Percentiles rank a stretch among this genome's conserved stretches.
Evolutionary conservation across 768 basidiomycete genomes (phyloP).

Genomic region (Termitomyces bulborhizus): DNA sequence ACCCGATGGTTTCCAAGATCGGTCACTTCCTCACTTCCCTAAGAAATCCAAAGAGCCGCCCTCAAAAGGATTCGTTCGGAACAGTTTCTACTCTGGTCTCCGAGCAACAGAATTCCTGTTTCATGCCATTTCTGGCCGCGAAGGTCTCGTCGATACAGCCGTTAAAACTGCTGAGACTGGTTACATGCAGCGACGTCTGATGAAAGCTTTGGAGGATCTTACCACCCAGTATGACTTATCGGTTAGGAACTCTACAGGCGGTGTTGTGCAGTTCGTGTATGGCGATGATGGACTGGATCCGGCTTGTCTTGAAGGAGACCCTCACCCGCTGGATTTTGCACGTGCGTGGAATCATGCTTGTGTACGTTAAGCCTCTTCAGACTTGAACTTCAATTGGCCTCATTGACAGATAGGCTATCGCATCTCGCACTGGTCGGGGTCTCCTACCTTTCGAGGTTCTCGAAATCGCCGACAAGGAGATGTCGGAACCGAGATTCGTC

Average conservation of each 20-base stretch:
- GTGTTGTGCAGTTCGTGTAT: conserved; percentile 94
- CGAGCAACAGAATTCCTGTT: conserved; percentile 95
- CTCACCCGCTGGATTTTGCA: conserved; percentile 85
- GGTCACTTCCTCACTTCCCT: conserved; percentile 96
- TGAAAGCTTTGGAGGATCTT: conserved; percentile 98
- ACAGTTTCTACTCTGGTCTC: conserved; percentile 93
- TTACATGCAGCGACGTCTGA: conserved; percentile 97
- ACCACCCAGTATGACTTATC: conserved; percentile 95
- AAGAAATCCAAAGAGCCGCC: conserved; percentile 96
- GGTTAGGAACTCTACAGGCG: conserved; percentile 90
- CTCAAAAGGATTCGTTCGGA: conserved; percentile 96
- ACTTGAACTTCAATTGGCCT: not conserved
- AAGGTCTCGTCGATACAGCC: conserved; percentile 97
- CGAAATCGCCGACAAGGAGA: conserved; percentile 60
- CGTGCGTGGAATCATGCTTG: conserved; percentile 82
- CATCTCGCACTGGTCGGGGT: conserved; percentile 49
- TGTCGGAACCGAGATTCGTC: conserved; percentile 53
- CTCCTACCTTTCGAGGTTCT: conserved; percentile 86
- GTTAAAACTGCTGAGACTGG: conserved; percentile 99
- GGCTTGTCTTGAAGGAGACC: conserved; percentile 92
- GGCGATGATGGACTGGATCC: conserved; percentile 98
- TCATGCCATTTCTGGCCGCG: conserved; percentile 97
- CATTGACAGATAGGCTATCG: conserved; percentile 47
- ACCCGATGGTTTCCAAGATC: conserved; percentile 97
- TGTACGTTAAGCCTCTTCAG: not conserved